phyloP scores from a whole-genome alignment of 495 filamentous ascomycete genomes.

The Neurospora sp. region DNA sequence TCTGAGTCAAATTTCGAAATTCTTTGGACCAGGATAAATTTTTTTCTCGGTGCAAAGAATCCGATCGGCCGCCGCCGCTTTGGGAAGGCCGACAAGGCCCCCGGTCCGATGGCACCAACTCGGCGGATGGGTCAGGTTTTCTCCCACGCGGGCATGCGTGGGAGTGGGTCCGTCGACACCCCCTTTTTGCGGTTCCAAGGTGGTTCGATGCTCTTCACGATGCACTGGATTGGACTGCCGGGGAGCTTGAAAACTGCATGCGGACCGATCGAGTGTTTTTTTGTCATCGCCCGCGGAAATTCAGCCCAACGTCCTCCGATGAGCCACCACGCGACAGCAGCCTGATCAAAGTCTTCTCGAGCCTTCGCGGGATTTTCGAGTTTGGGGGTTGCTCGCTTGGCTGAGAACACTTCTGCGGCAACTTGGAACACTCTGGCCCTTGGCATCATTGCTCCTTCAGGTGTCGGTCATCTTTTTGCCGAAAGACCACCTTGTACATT shows the following conservation, averaged over 20 bases:
- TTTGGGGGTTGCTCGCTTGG: neutral
- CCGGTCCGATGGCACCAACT: neutral
- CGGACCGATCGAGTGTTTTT: neutral
- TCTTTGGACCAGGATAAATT: neutral
- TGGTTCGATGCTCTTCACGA: neutral
- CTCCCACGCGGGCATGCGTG: neutral
- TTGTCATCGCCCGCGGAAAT: neutral
- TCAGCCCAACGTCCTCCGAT: neutral
- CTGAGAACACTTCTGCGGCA: neutral
- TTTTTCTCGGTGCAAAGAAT: neutral
- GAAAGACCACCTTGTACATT: neutral
- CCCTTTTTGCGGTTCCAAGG: neutral
- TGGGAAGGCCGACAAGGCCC: neutral
- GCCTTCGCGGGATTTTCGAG: neutral
- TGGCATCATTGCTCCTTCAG: neutral
- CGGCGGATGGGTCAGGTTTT: neutral
- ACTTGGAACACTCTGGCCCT: neutral
- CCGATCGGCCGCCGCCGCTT: neutral
- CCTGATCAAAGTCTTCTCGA: neutral
- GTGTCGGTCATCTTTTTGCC: neutral
- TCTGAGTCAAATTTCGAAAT: neutral
- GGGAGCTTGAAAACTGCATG: neutral
- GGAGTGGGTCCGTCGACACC: neutral
- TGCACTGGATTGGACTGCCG: neutral
- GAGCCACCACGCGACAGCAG: neutral